Conservation (phyloP, 139 green algal genomes). For the Coelastrella sp. region DNA sequence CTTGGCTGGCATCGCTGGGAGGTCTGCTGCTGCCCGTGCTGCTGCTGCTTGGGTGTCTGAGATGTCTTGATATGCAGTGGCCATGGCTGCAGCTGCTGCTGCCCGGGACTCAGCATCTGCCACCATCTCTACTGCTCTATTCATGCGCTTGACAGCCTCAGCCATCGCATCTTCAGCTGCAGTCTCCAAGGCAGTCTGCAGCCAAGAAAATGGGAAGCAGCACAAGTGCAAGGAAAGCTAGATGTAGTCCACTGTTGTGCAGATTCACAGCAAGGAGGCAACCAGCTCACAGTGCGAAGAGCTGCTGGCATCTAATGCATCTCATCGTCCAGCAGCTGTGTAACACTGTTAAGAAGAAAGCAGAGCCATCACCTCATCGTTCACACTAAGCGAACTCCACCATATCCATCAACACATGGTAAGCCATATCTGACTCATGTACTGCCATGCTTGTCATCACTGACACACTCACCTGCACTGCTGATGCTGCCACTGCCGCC, state of each 20-base stretch:
- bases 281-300: too few species aligned
- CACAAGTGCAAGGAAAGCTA: too few species aligned
- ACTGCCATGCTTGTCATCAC: neutral
- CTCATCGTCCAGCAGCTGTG: too few species aligned
- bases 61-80: slow-evolving; percentile 51
- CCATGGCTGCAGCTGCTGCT: slow-evolving; percentile 44
- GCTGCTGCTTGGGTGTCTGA: slow-evolving; percentile 27
- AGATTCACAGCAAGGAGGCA: too few species aligned
- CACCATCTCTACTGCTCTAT: slow-evolving; percentile 43
- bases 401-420: too few species aligned
- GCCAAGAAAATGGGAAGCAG: too few species aligned
- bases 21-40: slow-evolving; percentile 28
- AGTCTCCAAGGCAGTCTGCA: slow-evolving; percentile 37
- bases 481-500: slow-evolving; percentile 27
- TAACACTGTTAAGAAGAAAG: too few species aligned
- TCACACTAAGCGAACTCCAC: too few species aligned
- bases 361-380: too few species aligned
- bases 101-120: slow-evolving; percentile 39
- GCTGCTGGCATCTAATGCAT: too few species aligned
- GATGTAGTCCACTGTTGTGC: too few species aligned
- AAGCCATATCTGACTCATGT: neutral
- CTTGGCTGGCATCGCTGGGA: neutral
- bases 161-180: slow-evolving; percentile 43
- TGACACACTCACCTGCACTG: slow-evolving; percentile 17
- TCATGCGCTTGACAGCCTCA: slow-evolving; percentile 41